Evolutionary conservation across 805 yeast genomes (phyloP).

Genomic region (Ogataea polymorpha): DNA sequence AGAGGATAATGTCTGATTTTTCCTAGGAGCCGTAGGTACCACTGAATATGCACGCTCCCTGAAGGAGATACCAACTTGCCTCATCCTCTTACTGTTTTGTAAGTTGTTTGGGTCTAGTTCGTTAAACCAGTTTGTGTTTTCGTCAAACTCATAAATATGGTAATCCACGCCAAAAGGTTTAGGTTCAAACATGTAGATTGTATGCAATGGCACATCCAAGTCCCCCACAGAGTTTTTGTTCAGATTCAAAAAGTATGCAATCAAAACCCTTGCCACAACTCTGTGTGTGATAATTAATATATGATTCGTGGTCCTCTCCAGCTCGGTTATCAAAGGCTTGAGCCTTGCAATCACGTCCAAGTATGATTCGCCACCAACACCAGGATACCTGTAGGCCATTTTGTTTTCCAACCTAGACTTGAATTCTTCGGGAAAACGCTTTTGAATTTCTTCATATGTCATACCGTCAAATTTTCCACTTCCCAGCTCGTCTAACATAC

Average conservation of each 20-base stretch:
- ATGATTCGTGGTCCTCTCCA: conserved; percentile 89
- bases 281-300: conserved; percentile 81
- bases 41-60: conserved; percentile 70
- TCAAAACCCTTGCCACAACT: conserved; percentile 81
- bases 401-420: conserved; percentile 73
- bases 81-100: conserved; percentile 56
- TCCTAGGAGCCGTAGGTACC: conserved; percentile 68
- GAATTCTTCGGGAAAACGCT: conserved; percentile 71
- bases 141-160: conserved; percentile 85
- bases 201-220: conserved; percentile 89
- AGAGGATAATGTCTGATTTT: not conserved
- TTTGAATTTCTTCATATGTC: conserved; percentile 85
- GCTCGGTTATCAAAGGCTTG: conserved; percentile 85
- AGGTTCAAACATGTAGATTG: conserved; percentile 84
- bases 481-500: conserved; percentile 90
- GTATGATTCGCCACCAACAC: conserved; percentile 95
- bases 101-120: conserved; percentile 47
- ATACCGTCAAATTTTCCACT: conserved; percentile 91
- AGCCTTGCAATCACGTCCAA: conserved; percentile 88
- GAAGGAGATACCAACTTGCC: conserved; percentile 67
- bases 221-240: conserved; percentile 79
- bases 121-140: conserved; percentile 69
- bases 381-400: conserved; percentile 87
- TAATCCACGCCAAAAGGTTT: conserved; percentile 96
- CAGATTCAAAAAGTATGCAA: conserved; percentile 86